phyloP scores from a whole-genome alignment of 768 basidiomycete genomes.

The Kwoniella sp. region DNA sequence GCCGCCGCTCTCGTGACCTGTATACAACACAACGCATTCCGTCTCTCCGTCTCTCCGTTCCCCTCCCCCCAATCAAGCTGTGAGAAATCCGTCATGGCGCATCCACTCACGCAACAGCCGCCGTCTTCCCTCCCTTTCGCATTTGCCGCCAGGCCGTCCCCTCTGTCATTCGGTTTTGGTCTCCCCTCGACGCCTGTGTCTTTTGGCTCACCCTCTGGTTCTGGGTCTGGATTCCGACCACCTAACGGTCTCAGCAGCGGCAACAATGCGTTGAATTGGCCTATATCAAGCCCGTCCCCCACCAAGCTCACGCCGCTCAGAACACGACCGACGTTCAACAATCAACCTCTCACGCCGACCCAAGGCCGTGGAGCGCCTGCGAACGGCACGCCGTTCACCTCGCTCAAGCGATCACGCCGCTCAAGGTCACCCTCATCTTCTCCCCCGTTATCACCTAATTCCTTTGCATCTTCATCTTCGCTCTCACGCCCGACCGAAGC shows the following conservation, averaged over 20 bases:
- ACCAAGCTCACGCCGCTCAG: constrained; percentile 17
- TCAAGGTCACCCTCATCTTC: constrained; percentile 37
- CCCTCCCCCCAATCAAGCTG: background rate
- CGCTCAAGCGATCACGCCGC: constrained; percentile 34
- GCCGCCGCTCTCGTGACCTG: no score
- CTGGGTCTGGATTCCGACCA: background rate
- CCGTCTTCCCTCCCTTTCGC: constrained; percentile 43
- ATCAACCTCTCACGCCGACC: background rate
- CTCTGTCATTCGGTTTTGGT: constrained; percentile 45
- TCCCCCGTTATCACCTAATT: constrained; percentile 26
- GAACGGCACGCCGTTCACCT: background rate
- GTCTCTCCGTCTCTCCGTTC: background rate
- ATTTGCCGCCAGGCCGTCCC: constrained; percentile 41
- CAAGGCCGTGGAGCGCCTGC: background rate
- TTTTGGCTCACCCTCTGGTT: background rate
- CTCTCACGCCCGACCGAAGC: background rate
- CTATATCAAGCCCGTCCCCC: constrained; percentile 3
- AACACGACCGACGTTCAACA: background rate
- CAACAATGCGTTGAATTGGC: background rate
- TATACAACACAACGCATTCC: no score
- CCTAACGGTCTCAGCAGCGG: background rate
- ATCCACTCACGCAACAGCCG: constrained; percentile 48
- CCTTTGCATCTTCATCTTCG: constrained; percentile 19
- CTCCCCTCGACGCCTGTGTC: constrained; percentile 19
- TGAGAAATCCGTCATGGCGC: constrained; percentile 35